phyloP scores from a whole-genome alignment of 2,329 filamentous ascomycete genomes.

The Neofusicoccum cordaticola region DNA sequence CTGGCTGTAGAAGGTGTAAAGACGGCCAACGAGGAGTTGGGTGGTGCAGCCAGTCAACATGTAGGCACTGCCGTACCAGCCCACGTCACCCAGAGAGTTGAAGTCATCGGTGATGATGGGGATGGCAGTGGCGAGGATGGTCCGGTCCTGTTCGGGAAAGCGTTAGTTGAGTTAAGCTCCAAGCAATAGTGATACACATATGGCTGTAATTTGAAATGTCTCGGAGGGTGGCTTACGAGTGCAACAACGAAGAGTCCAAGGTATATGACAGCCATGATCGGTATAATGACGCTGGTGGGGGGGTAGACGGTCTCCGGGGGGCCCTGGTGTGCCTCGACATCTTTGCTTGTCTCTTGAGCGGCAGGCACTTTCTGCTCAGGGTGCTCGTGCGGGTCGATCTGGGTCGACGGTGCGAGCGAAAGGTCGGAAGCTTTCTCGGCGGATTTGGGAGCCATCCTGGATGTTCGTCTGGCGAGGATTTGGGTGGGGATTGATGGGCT shows the following conservation, averaged over 20 bases:
- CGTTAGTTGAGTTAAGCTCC: no score
- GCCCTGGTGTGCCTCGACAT: not conserved
- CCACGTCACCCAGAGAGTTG: constrained; percentile 11
- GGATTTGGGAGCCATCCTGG: no score
- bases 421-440: no score
- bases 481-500: no score
- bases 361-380: no score
- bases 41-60: constrained; percentile 42
- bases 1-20: constrained; percentile 50
- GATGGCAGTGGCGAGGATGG: constrained; percentile 13
- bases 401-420: no score
- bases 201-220: no score
- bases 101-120: constrained; percentile 17
- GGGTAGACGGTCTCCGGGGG: not conserved
- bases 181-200: no score
- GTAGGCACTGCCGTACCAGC: constrained; percentile 33
- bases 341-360: not conserved
- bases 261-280: constrained; percentile 4
- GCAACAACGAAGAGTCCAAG: constrained; percentile 11
- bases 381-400: no score
- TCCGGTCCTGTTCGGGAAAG: constrained; percentile 1
- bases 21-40: constrained; percentile 38
- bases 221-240: not conserved
- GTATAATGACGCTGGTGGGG: not conserved
- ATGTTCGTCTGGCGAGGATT: no score